Conservation (phyloP, 2,329 filamentous ascomycete species). For the Alternaria tenuissima region DNA sequence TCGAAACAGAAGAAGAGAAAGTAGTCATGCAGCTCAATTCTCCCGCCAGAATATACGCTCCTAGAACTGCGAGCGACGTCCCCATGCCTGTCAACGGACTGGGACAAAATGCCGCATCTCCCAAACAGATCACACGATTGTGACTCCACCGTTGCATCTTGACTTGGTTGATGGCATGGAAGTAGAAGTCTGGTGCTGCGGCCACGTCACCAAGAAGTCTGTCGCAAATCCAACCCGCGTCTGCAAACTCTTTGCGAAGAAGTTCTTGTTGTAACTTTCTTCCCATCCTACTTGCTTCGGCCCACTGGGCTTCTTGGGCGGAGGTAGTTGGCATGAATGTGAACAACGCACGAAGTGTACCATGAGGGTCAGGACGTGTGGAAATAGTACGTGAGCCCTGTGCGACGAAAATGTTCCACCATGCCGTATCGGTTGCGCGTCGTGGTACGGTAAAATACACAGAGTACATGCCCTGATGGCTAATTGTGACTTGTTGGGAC, state of each 20-base stretch:
- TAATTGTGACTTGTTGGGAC: constrained; percentile 39
- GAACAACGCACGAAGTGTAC: neutral
- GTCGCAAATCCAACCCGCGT: neutral
- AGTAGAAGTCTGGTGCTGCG: neutral
- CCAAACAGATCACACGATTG: constrained; percentile 50
- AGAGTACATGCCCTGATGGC: constrained; percentile 50
- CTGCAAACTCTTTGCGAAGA: neutral
- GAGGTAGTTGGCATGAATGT: neutral
- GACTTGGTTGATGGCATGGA: neutral
- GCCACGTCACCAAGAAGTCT: neutral
- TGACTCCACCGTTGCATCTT: neutral
- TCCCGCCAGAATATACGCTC: constrained; percentile 50
- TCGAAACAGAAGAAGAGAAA: neutral
- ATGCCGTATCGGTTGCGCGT: neutral
- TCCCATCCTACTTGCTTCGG: neutral
- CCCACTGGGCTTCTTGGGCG: neutral
- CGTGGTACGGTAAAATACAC: neutral
- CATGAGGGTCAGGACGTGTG: neutral
- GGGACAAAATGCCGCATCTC: constrained; percentile 58
- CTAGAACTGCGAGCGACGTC: constrained; percentile 47
- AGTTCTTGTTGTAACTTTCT: neutral
- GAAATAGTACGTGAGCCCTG: neutral
- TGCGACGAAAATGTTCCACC: neutral
- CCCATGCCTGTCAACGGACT: constrained; percentile 57
- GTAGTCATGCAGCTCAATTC: constrained; percentile 22